phyloP scores from a whole-genome alignment of 768 basidiomycete species.

The Boletus edulis region DNA sequence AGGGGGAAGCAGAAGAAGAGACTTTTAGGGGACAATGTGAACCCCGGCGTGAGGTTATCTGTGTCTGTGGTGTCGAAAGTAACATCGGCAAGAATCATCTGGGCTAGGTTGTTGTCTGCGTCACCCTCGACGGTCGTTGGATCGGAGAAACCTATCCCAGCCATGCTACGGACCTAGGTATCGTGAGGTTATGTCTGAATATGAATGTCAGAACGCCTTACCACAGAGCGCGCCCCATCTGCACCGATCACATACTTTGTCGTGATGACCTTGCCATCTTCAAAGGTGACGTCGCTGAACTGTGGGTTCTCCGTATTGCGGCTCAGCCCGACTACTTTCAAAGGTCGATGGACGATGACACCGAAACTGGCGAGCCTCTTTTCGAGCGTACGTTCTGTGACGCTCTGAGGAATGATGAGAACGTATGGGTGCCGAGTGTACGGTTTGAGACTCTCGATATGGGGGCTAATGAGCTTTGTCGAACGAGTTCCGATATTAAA shows the following conservation, averaged over 20 bases:
- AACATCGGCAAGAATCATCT: constrained; percentile 49
- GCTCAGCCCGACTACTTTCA: constrained; percentile 40
- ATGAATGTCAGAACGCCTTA: constrained; percentile 21
- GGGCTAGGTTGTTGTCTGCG: constrained; percentile 29
- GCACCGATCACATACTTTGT: constrained; percentile 50
- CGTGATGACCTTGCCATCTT: constrained; percentile 42
- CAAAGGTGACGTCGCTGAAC: constrained; percentile 43
- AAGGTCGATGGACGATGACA: constrained; percentile 35
- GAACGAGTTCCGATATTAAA: constrained; percentile 33
- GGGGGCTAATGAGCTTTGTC: constrained; percentile 22
- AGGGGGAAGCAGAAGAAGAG: constrained; percentile 39
- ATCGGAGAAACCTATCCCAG: constrained; percentile 44
- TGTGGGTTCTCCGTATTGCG: constrained; percentile 26
- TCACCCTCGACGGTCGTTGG: constrained; percentile 33
- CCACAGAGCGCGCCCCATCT: constrained; percentile 48
- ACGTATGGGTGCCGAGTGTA: constrained; percentile 46
- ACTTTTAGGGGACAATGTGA: constrained; percentile 28
- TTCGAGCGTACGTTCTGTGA: constrained; percentile 42
- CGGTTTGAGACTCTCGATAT: constrained; percentile 35
- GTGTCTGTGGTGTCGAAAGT: constrained; percentile 23
- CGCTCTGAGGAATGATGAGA: constrained; percentile 42
- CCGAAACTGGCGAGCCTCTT: constrained; percentile 32
- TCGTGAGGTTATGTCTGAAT: background rate
- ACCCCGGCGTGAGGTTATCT: constrained; percentile 9
- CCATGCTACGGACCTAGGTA: constrained; percentile 40